Evolutionary conservation across 1,284 basidiomycete genomes (phyloP).

Genomic region (Chalciporus sp.): DNA sequence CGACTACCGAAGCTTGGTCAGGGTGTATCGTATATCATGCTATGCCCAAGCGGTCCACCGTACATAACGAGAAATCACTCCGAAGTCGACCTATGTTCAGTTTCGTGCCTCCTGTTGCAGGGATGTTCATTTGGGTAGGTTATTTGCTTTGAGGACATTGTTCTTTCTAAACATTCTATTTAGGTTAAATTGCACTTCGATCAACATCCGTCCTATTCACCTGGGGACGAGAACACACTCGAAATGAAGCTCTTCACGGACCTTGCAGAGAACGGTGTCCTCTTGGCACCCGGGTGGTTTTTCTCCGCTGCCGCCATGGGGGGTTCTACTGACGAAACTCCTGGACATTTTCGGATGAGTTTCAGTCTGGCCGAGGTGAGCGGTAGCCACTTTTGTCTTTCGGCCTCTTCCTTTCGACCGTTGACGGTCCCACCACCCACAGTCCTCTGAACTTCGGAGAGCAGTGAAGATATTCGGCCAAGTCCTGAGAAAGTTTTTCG

Average conservation of each 20-base stretch:
- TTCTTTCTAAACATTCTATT: background rate
- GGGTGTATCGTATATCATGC: slow-evolving; percentile 48
- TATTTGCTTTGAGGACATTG: background rate
- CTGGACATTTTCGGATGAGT: slow-evolving; percentile 64
- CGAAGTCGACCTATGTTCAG: slow-evolving; percentile 50
- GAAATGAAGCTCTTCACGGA: slow-evolving; percentile 58
- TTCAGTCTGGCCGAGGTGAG: slow-evolving; percentile 61
- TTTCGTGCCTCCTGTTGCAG: slow-evolving; percentile 70
- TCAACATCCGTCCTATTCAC: slow-evolving; percentile 52
- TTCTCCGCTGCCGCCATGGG: slow-evolving; percentile 49
- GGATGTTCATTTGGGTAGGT: slow-evolving; percentile 71
- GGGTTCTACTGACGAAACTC: slow-evolving; percentile 25
- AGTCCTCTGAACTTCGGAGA: slow-evolving; percentile 47
- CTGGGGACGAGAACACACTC: slow-evolving; percentile 44
- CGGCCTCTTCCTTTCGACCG: background rate
- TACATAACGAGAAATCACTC: slow-evolving; percentile 44
- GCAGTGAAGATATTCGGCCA: slow-evolving; percentile 47
- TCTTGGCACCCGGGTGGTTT: slow-evolving; percentile 61
- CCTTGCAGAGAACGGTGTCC: slow-evolving; percentile 61
- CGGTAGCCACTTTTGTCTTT: background rate
- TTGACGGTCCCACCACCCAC: slow-evolving; percentile 1
- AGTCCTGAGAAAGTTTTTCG: slow-evolving; percentile 33
- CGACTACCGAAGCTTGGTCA: slow-evolving; percentile 38
- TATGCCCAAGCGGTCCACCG: slow-evolving; percentile 35
- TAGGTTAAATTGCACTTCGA: slow-evolving; percentile 69